Base-by-base conservation (phyloP, 1,284 basidiomycete genomes). In the Boletus calvinii region DNA sequence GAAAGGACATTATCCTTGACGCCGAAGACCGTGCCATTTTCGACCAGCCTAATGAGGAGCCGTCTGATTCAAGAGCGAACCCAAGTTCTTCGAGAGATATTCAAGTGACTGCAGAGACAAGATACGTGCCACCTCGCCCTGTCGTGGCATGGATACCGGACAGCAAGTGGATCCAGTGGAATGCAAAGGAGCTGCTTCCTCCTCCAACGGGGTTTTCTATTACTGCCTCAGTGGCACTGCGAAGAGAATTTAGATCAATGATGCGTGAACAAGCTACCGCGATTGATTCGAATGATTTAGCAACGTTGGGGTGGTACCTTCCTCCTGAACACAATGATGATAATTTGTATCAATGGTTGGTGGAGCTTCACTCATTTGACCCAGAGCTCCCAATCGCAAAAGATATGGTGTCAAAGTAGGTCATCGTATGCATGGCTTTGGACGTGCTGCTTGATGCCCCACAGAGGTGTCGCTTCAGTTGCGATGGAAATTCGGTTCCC, bases 341-440 rank as follows among this genome's bases (percentile, higher is more conserved):
- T 60, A 85, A 85, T 59, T 67, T 85, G 15, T 85, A 83, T 67
- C 83, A 83, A 59, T 85, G 83, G 83, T 78, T 85, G 53, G 77
- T 85, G 7, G 83, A 85, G 64, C 66, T 85, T 70, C 82, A 84
- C 65, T 84, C 82, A 10, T 80, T 85, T 56, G 82, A 86, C 52
- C 67, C 72, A 13, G 66, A 65, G 1, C 63, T 86, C 17, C 81
- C 80, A 0, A 72, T 85, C 46, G 77, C 81, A 2, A 69, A 77
- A 57, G 81, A 84, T 60, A 62, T 84, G 74, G 73, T 73, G 57
- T 58, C 58, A n/a, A 71, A 70, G 82, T 81, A 43, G 34, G 75
- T 72, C 35, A 2, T 39, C 30, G 15, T 18, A 26, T 31, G 37
- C 42, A n/a, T 44, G 15, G 49, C 35, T 35, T 57, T 12, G 13